phyloP scores from a whole-genome alignment of 78 protist genomes.

The Isochrysis galbana region DNA sequence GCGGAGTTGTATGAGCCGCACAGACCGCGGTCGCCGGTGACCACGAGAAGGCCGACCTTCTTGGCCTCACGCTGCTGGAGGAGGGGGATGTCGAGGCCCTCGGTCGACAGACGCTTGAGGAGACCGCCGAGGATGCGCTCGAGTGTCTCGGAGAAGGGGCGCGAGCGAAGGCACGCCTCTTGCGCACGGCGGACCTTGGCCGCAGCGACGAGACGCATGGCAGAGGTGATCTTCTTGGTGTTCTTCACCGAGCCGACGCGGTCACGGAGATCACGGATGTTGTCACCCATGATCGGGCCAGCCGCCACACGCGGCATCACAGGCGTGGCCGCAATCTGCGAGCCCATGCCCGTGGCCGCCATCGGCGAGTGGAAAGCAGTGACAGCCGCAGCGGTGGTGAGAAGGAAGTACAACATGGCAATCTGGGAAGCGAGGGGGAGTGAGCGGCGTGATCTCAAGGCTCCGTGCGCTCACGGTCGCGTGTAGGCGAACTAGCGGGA shows the following conservation, averaged over 20 bases:
- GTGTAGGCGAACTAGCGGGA: too few relatives aligned
- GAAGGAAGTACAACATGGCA: not conserved
- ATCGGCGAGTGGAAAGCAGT: not conserved
- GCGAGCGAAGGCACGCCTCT: slow-evolving; percentile 52
- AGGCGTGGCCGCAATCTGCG: too few relatives aligned
- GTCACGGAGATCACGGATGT: slow-evolving; percentile 41
- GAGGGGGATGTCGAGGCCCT: slow-evolving; percentile 48
- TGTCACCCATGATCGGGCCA: not conserved
- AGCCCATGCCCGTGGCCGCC: not conserved
- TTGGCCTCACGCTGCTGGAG: slow-evolving; percentile 41
- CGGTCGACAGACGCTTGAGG: slow-evolving; percentile 32
- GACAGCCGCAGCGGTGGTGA: not conserved
- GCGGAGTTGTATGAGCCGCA: slow-evolving; percentile 61
- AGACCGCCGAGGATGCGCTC: slow-evolving; percentile 35
- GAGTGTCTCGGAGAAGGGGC: slow-evolving; percentile 61
- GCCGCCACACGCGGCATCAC: not conserved
- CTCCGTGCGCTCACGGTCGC: too few relatives aligned
- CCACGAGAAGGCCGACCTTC: slow-evolving; percentile 21
- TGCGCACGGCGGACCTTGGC: slow-evolving; percentile 63
- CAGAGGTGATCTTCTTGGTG: slow-evolving; percentile 59
- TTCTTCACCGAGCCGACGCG: slow-evolving; percentile 53
- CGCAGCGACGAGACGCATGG: slow-evolving; percentile 59
- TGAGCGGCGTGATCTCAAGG: too few relatives aligned
- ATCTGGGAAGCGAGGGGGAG: too few relatives aligned
- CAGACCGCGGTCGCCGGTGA: slow-evolving; percentile 61